A percentile compares a stretch with the other conserved stretches of the same genome.
Conservation (phyloP, 768 basidiomycete genomes). For the Rubroboletus satanas region DNA sequence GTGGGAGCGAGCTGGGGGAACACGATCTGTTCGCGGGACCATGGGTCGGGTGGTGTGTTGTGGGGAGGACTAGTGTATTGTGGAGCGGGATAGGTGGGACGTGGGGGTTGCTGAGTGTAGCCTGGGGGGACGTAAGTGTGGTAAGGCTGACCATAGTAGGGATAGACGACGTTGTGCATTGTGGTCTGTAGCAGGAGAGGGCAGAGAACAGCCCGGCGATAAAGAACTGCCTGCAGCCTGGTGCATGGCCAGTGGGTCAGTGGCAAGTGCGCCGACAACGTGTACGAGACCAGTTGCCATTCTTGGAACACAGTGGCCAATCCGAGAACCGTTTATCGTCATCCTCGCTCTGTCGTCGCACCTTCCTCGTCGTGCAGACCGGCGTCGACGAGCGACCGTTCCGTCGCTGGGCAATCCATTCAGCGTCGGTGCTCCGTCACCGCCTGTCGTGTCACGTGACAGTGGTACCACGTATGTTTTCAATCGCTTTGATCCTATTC, state of each 20-base stretch:
- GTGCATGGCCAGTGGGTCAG: slow-evolving; percentile 18
- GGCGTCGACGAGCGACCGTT: neutral
- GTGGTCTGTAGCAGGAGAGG: slow-evolving; percentile 8
- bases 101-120: slow-evolving; percentile 23
- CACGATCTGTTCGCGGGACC: slow-evolving; percentile 33
- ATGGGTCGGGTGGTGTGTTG: slow-evolving; percentile 29
- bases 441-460: slow-evolving; percentile 10
- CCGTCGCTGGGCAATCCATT: neutral
- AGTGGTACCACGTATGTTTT: neutral
- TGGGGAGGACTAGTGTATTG: slow-evolving; percentile 31
- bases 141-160: slow-evolving; percentile 43
- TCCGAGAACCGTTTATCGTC: neutral
- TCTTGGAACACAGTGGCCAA: slow-evolving; percentile 27
- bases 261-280: slow-evolving; percentile 16
- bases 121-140: slow-evolving; percentile 36
- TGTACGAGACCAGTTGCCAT: slow-evolving; percentile 28
- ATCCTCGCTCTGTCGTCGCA: neutral
- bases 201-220: slow-evolving; percentile 6
- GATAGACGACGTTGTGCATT: slow-evolving; percentile 36
- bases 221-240: slow-evolving; percentile 12
- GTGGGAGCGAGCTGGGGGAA: slow-evolving; percentile 26
- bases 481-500: neutral
- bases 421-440: neutral
- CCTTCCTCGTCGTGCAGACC: neutral
- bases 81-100: slow-evolving; percentile 7